Evolutionary conservation across 1,139 yeast species (phyloP).

Genomic region (Dujonia santamariae): DNA sequence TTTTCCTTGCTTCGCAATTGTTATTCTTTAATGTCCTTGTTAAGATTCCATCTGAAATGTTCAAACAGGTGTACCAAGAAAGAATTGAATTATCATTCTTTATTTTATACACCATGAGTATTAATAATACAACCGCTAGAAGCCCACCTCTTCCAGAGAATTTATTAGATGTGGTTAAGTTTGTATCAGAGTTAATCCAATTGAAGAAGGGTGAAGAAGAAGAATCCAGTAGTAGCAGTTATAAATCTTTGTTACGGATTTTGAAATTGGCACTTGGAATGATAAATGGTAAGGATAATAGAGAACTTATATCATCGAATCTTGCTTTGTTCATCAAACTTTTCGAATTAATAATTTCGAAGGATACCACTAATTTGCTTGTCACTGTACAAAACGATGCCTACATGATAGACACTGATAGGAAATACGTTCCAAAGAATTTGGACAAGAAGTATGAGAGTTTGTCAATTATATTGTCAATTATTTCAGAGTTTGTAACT

Average conservation of each 20-base stretch:
- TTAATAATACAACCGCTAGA: constrained; percentile 15
- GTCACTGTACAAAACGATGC: constrained; percentile 58
- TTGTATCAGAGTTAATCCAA: constrained; percentile 43
- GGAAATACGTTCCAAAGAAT: constrained; percentile 24
- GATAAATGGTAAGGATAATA: constrained; percentile 37
- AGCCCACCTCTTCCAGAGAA: constrained; percentile 13
- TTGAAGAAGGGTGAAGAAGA: constrained; percentile 10
- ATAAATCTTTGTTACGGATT: constrained; percentile 61
- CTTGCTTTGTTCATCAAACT: constrained; percentile 53
- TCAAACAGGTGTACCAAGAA: constrained; percentile 53
- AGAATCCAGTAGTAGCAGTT: constrained; percentile 29
- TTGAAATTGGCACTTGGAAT: constrained; percentile 47
- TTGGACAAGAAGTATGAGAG: constrained; percentile 58
- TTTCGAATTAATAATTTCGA: constrained; percentile 57
- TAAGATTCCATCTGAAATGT: constrained; percentile 48
- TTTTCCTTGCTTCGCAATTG: constrained; percentile 46
- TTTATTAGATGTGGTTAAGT: constrained; percentile 38
- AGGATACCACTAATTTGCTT: constrained; percentile 53
- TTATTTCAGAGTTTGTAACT: constrained; percentile 55
- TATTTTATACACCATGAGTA: constrained; percentile 49
- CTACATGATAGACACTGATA: constrained; percentile 34
- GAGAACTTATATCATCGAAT: constrained; percentile 45
- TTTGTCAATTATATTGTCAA: constrained; percentile 57
- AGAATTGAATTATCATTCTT: constrained; percentile 71
- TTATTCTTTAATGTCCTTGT: constrained; percentile 52